A percentile compares a stretch with the other conserved stretches of the same genome.
phyloP scores from a whole-genome alignment of 2,329 filamentous ascomycete genomes.

The Diaporthe sp. region DNA sequence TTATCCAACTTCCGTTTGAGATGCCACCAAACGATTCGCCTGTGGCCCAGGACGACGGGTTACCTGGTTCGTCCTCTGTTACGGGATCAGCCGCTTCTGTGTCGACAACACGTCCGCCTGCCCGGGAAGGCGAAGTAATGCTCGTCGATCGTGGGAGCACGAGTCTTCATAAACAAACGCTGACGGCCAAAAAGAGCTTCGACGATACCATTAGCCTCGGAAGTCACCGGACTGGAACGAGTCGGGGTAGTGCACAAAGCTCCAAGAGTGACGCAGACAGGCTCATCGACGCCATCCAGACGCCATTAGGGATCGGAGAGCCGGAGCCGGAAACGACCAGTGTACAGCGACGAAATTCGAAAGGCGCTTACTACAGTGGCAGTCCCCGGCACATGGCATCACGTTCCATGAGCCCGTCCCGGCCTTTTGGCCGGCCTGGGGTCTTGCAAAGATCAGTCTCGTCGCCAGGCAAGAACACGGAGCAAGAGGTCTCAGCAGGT shows the following conservation, averaged over 20 bases:
- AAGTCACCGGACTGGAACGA: constrained; percentile 60
- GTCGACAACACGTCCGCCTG: constrained; percentile 48
- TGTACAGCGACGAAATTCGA: constrained; percentile 38
- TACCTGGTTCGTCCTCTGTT: constrained; percentile 31
- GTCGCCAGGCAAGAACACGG: constrained; percentile 31
- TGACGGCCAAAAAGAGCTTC: constrained; percentile 51
- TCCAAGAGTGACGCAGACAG: constrained; percentile 76
- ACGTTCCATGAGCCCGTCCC: constrained; percentile 39
- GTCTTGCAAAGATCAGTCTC: constrained; percentile 40
- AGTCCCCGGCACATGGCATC: not conserved
- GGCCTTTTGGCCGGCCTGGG: constrained; percentile 19
- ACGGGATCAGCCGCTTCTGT: constrained; percentile 50
- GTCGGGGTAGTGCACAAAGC: constrained; percentile 66
- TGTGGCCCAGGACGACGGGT: not conserved
- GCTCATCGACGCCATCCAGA: constrained; percentile 79
- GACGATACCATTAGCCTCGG: constrained; percentile 56
- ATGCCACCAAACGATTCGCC: constrained; percentile 59
- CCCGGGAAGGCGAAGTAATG: constrained; percentile 69
- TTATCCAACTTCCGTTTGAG: constrained; percentile 83
- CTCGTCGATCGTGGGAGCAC: constrained; percentile 66
- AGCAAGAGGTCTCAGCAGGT: not conserved
- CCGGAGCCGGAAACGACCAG: constrained; percentile 48
- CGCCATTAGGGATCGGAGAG: constrained; percentile 63
- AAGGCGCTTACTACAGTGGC: constrained; percentile 31
- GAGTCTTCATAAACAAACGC: constrained; percentile 41